phyloP scores from a whole-genome alignment of 208 protist species.

The Leishmania tropica region DNA sequence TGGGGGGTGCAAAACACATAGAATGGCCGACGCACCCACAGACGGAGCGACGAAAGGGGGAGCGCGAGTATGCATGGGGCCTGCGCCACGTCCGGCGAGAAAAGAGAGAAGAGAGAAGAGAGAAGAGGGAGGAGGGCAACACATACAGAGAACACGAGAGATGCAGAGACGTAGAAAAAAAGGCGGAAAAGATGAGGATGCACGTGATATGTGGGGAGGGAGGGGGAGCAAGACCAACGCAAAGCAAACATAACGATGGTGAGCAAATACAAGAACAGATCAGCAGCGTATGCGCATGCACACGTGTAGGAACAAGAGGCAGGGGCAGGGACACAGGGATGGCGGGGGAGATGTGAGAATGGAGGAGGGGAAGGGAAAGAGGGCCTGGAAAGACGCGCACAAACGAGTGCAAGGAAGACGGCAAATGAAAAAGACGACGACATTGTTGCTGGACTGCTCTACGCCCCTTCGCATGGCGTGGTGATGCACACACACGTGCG shows the following conservation, averaged over 20 bases:
- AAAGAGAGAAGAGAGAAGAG: not conserved
- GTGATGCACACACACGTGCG: not conserved
- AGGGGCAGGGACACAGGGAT: not conserved
- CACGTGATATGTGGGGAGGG: not conserved
- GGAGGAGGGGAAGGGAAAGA: not conserved
- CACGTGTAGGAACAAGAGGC: not conserved
- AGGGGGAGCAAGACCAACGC: not conserved
- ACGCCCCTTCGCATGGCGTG: not conserved
- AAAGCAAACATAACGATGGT: not conserved
- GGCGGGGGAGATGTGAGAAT: not conserved
- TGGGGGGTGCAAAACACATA: constrained; percentile 11
- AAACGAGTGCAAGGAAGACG: not conserved
- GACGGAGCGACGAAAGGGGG: not conserved
- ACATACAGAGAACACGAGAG: not conserved
- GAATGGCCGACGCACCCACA: not conserved
- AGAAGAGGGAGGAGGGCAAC: not conserved
- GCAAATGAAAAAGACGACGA: not conserved
- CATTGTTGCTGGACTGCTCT: not conserved
- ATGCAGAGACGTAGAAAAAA: not conserved
- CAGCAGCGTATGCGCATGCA: not conserved
- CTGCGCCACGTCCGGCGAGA: not conserved
- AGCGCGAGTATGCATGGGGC: not conserved
- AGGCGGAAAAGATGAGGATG: not conserved
- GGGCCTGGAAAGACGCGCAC: not conserved
- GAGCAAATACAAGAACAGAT: not conserved